Base-by-base conservation (phyloP, 768 basidiomycete genomes). In the Sporobolomyces phaffii region DNA sequence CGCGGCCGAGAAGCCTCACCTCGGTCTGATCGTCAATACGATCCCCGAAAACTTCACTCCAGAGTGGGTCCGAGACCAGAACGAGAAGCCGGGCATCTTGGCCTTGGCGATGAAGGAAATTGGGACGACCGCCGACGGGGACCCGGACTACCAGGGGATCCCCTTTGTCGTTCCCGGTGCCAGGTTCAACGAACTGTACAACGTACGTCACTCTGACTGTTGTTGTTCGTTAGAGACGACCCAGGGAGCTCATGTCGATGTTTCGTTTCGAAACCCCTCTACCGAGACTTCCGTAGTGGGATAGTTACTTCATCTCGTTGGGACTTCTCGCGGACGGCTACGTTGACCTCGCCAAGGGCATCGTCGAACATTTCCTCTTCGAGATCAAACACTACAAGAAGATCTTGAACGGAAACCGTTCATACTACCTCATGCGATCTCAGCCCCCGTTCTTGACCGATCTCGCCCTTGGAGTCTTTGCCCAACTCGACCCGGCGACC, bases 401-500 rank as follows among this genome's bases (percentile, higher is more conserved):
- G 79, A 92, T 93, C 74, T 80, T 98, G 72, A 99, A 99, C 77
- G 94, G 94, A 68, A 93, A 88, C 78, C 87, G 94, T 28, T 68
- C 63, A 86, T 74, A 82, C 83, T 99, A 99, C 78, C 85, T 99
- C 63, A 90, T 89, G 77, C 88, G 94, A 68, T 89, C 91, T 17
- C 94, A 99, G 77, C 94, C 94, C 34, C 94, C 94, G 3, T 99
- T 99, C 87, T 83, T 98, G 51, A 98, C 94, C 49, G 94, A 99
- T 77, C 91, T 99, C 87, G 91, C 93, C 0, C 82, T 98, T 43
- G 96, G 98, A 77, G 94, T 97, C 76, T 98, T 89, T 81, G 93
- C 93, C 76, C 92, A 92, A 76, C 85, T 97, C 60, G 91, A 96
- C 74, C 86, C 89, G 50, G 86, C 85, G 1, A 87, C 92, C 68